Percentiles rank a stretch among this genome's conserved stretches.
These are phyloP conservation scores for Rhizopus microsporus DNA, from an alignment of 371 early-diverging fungal species.

Conservation along the genomic window DNA sequence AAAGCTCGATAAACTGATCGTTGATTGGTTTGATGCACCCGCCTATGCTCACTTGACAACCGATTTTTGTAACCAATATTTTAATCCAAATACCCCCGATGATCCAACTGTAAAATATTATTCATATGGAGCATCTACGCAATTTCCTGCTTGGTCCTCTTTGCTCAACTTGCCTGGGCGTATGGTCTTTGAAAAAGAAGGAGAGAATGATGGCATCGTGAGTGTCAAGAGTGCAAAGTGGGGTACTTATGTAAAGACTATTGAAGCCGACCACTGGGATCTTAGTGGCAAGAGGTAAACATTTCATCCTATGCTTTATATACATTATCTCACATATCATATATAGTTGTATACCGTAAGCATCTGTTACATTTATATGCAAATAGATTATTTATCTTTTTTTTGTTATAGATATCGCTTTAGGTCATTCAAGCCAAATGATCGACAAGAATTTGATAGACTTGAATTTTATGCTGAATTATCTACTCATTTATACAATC, in stretches of 20 bases:
- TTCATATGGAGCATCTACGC: constrained; percentile 71
- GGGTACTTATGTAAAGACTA: constrained; percentile 84
- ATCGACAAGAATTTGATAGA: constrained; percentile 62
- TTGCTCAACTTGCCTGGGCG: constrained; percentile 64
- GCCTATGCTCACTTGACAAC: constrained; percentile 86
- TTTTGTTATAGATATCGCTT: constrained; percentile 1
- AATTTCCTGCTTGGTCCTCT: constrained; percentile 45
- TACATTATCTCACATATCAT: not conserved
- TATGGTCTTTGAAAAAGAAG: constrained; percentile 40
- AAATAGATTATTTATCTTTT: not conserved
- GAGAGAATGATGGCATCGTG: constrained; percentile 92
- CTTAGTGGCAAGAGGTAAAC: constrained; percentile 50
- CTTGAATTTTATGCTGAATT: constrained; percentile 78
- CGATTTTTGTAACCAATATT: constrained; percentile 71
- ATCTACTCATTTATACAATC: constrained; percentile 65
- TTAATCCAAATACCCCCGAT: constrained; percentile 82
- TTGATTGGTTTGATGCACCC: constrained; percentile 67
- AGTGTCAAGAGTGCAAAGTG: constrained; percentile 77
- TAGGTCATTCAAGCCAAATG: not conserved
- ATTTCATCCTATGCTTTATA: not conserved
- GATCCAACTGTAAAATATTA: constrained; percentile 71
- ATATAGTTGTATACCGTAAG: constrained; percentile 5
- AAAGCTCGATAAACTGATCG: constrained; percentile 16
- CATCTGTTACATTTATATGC: not conserved
- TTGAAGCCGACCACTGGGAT: constrained; percentile 88